phyloP scores from a whole-genome alignment of 306 rosid genomes.

The Phaseolus lunatus region DNA sequence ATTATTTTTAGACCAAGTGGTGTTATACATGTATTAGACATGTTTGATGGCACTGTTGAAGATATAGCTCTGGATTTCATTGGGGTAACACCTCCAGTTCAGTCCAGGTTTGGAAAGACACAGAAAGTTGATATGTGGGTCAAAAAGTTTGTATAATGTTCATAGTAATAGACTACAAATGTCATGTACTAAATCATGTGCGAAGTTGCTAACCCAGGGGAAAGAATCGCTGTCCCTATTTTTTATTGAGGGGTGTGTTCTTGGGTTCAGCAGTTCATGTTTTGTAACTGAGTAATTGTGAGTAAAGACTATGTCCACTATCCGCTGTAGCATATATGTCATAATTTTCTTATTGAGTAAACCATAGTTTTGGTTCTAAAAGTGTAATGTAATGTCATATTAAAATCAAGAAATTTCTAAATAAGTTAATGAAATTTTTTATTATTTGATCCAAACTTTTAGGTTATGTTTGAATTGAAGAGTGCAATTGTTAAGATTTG shows the following conservation, averaged over 20 bases:
- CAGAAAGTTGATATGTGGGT: constrained; percentile 22
- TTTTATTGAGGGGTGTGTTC: constrained; percentile 54
- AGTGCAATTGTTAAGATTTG: too few species aligned
- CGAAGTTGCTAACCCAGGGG: constrained; percentile 36
- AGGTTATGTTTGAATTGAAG: too few species aligned
- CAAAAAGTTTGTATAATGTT: constrained; percentile 45
- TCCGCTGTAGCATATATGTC: constrained; percentile 9
- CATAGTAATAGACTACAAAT: constrained; percentile 31
- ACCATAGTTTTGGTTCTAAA: not conserved
- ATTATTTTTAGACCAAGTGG: constrained; percentile 28
- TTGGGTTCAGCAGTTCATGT: constrained; percentile 44
- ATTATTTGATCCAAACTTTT: not conserved
- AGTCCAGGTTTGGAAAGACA: constrained; percentile 8
- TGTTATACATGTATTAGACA: constrained; percentile 23
- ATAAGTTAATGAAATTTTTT: too few species aligned
- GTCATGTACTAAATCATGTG: constrained; percentile 26
- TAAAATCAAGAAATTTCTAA: not conserved
- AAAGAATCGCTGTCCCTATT: constrained; percentile 53
- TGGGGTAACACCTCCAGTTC: constrained; percentile 7
- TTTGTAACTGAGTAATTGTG: constrained; percentile 35
- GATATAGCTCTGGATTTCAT: constrained; percentile 24
- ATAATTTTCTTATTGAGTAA: not conserved
- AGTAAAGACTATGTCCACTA: not conserved
- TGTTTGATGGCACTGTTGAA: constrained; percentile 30
- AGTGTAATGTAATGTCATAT: not conserved